phyloP scores from a whole-genome alignment of 306 rosid genomes.

The Myrica gale region DNA sequence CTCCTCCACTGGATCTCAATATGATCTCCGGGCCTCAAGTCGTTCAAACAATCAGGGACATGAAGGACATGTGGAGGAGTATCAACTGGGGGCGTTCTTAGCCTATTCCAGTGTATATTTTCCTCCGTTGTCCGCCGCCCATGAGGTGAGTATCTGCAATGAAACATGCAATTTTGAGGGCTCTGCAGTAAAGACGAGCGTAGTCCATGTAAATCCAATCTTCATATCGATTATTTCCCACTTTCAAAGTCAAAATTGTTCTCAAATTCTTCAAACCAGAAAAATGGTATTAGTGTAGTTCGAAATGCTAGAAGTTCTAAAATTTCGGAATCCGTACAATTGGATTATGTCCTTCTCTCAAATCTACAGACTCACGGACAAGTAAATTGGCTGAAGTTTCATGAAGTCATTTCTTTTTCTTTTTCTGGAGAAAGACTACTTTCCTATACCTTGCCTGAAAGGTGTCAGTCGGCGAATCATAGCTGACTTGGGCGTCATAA shows the following conservation, averaged over 20 bases:
- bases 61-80: constrained; percentile 65
- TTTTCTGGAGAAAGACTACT: constrained; percentile 8
- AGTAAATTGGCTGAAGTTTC: constrained; percentile 13
- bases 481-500: constrained; percentile 84
- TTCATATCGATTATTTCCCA: not conserved
- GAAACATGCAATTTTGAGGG: constrained; percentile 11
- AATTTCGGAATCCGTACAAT: not conserved
- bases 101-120: constrained; percentile 68
- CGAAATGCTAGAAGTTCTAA: not conserved
- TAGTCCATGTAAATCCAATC: constrained; percentile 7
- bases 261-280: not conserved
- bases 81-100: constrained; percentile 70
- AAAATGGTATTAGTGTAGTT: not conserved
- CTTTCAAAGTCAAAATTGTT: not conserved
- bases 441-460: constrained; percentile 80
- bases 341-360: not conserved
- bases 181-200: not conserved
- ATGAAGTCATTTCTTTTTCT: not conserved
- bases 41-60: constrained; percentile 61
- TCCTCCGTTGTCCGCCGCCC: constrained; percentile 82
- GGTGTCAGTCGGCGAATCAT: constrained; percentile 54
- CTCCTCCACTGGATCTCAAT: constrained; percentile 96
- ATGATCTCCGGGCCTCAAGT: constrained; percentile 79
- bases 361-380: not conserved
- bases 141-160: constrained; percentile 69